Conservation (phyloP, 129 eudicot genomes). For the Tagetes patula region DNA sequence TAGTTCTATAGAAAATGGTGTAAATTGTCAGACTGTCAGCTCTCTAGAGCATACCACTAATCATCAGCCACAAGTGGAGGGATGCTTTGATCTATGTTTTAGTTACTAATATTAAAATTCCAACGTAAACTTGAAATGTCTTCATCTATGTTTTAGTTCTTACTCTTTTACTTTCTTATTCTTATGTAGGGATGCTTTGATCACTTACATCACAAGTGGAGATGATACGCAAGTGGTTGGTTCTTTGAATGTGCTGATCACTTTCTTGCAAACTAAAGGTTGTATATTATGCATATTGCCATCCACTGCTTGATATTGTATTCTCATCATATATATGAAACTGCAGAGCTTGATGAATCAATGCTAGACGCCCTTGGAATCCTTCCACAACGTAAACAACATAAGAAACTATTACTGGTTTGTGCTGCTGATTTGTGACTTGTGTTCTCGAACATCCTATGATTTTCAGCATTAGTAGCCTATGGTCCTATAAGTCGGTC, state of each 20-base stretch:
- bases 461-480: too few species aligned
- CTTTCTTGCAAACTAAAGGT: constrained; percentile 92
- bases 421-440: constrained; percentile 31
- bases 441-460: neutral
- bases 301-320: neutral
- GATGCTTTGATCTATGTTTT: too few species aligned
- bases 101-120: too few species aligned
- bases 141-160: too few species aligned
- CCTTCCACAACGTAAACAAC: constrained; percentile 93
- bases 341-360: constrained; percentile 90
- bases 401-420: constrained; percentile 90
- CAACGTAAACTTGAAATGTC: too few species aligned
- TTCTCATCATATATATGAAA: constrained; percentile 21
- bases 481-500: too few species aligned
- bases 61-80: too few species aligned
- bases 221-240: constrained; percentile 85
- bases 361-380: constrained; percentile 95
- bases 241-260: constrained; percentile 75
- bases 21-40: too few species aligned
- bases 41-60: too few species aligned
- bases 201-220: constrained; percentile 67
- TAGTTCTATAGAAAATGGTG: too few species aligned
- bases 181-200: constrained; percentile 75
- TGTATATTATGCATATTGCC: constrained; percentile 18
- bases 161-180: neutral